phyloP scores from a whole-genome alignment of 768 basidiomycete genomes.

The Scleroderma citrinum region DNA sequence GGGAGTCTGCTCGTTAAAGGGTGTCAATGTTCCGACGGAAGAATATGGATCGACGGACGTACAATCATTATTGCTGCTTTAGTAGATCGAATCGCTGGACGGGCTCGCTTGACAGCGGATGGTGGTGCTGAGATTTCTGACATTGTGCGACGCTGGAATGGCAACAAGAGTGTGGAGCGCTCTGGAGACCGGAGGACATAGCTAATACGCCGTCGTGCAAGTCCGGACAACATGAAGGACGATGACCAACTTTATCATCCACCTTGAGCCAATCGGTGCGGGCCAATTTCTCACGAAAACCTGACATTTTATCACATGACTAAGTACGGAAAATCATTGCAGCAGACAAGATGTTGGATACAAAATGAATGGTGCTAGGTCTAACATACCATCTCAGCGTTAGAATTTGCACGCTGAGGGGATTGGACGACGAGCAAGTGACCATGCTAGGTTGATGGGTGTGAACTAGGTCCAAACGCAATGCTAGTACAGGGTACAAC shows the following conservation, averaged over 20 bases:
- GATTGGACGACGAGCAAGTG: no score
- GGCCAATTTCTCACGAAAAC: slow-evolving; percentile 1
- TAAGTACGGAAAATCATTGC: background rate
- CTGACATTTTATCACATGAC: background rate
- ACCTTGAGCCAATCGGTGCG: background rate
- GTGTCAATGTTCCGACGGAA: background rate
- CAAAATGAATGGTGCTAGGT: no score
- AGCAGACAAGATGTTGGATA: no score
- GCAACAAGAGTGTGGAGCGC: background rate
- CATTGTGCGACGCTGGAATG: slow-evolving; percentile 49
- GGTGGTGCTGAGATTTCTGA: slow-evolving; percentile 59
- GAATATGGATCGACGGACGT: slow-evolving; percentile 15
- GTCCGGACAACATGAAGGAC: slow-evolving; percentile 14
- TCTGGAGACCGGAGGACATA: slow-evolving; percentile 1
- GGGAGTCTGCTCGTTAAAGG: slow-evolving; percentile 54
- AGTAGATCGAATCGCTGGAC: slow-evolving; percentile 60
- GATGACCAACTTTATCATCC: background rate
- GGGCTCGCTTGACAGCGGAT: slow-evolving; percentile 57
- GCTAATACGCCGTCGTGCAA: slow-evolving; percentile 12
- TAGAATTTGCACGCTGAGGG: no score
- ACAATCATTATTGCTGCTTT: slow-evolving; percentile 80
- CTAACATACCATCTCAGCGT: no score
- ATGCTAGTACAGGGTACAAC: no score
- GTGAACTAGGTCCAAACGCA: background rate
- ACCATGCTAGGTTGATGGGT: no score